phyloP scores from a whole-genome alignment of 2,329 filamentous ascomycete species.

The Penicillium italicum region DNA sequence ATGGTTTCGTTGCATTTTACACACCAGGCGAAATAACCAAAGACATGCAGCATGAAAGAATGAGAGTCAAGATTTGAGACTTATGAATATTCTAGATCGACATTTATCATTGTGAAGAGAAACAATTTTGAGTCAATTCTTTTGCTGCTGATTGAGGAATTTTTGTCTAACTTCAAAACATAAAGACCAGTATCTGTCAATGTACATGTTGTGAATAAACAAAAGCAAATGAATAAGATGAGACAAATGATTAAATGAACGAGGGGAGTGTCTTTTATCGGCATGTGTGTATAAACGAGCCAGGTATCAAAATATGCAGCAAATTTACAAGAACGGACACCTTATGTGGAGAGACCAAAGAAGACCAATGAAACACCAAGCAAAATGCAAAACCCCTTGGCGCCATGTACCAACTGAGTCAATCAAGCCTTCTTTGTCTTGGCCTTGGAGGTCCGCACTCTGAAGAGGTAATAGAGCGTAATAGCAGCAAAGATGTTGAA shows the following conservation, averaged over 20 bases:
- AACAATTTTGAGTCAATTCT: neutral
- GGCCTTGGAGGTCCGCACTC: slow-evolving; percentile 37
- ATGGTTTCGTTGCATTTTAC: neutral
- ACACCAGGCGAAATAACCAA: neutral
- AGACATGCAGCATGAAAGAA: neutral
- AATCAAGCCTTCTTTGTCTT: slow-evolving; percentile 11
- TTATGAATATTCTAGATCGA: neutral
- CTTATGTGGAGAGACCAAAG: neutral
- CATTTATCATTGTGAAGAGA: too few relatives aligned
- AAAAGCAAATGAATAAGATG: neutral
- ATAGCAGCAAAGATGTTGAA: slow-evolving; percentile 56
- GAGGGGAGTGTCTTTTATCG: neutral
- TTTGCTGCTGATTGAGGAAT: neutral
- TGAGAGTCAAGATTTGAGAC: neutral
- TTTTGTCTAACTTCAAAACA: neutral
- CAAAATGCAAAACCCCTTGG: neutral
- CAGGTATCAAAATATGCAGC: neutral
- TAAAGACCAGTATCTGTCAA: neutral
- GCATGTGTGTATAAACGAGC: neutral
- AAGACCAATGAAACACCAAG: neutral
- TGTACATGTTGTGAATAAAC: neutral
- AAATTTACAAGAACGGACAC: neutral
- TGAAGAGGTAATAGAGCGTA: slow-evolving; percentile 49
- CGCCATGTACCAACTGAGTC: too few relatives aligned
- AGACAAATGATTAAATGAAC: neutral